Evolutionary conservation across 345 rosid genomes (phyloP), one percentile per base, ranked within the genome.

Genomic region (Aquilaria yunnanensis): DNA sequence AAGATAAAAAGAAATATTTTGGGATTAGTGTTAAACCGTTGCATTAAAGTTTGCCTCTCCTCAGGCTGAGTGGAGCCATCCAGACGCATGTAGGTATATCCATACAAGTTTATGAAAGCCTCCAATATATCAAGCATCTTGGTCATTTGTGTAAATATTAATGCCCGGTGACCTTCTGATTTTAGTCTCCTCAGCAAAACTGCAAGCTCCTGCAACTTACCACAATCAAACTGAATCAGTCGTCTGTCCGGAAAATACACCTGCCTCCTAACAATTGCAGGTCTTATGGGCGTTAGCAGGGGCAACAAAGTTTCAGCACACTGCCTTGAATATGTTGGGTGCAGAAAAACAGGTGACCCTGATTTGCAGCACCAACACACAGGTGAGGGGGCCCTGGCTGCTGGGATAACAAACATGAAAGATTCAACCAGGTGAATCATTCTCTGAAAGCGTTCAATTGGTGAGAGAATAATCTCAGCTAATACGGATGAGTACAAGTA

Each of bases 21-120:
- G 75, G 97, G 97, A 75, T 91, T 95, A 60, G 99, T 89, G 71
- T 95, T 95, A 69, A 95, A 95, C 53, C 99, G 89, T 82, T 95
- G 99, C 99, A 95, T 95, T 72, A 87, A 74, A n/a, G 99, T 89
- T 74, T 95, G 99, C 69, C 99, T 81, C 81, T 95, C 91, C 83
- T 95, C 99, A 57, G 99, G 98, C 51, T 81, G 97, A 64, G 99
- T 95, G 65, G 99, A 95, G n/a, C 99, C 99, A 54, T 95, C 99
- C 56, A 95, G 85, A 43, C 99, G 94, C 99, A 95, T 91, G 75
- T 95, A 95, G 13, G 96, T 95, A 72, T 95, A 95, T 59, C 99
- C 97, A 63, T 95, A 95, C 76, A 95, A 67, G 75, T 77, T 95
- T 63, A 95, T 91, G 77, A 95, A 95, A 56, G 92, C 99, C 83